Percentiles rank a stretch among this genome's conserved stretches.
Conservation (phyloP, 1,284 basidiomycete species). For the Ustilago esculenta region DNA sequence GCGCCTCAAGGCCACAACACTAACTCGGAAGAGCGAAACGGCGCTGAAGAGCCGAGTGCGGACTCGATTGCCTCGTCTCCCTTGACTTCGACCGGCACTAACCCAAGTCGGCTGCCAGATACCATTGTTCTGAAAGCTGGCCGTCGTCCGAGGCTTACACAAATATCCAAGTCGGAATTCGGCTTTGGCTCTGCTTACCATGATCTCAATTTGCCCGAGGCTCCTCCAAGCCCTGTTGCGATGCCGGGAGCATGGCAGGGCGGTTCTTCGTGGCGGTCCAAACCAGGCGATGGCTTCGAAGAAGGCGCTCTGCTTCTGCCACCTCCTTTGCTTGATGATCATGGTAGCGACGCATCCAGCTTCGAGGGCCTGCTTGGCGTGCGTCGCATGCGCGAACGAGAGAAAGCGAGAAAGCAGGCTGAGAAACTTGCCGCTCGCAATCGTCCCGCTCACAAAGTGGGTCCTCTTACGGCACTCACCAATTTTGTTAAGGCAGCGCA, state of each 20-base stretch:
- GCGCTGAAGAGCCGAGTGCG: neutral
- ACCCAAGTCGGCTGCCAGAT: conserved; percentile 6
- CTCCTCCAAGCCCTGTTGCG: conserved; percentile 59
- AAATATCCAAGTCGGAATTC: conserved; percentile 30
- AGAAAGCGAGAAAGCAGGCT: conserved; percentile 49
- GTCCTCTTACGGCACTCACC: conserved; percentile 56
- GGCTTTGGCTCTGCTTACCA: conserved; percentile 48
- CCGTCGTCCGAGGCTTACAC: conserved; percentile 12
- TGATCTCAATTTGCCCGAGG: conserved; percentile 37
- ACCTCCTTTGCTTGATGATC: conserved; percentile 61
- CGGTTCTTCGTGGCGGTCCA: conserved; percentile 44
- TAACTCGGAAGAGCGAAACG: neutral
- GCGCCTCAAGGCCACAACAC: neutral
- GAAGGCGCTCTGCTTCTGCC: conserved; percentile 61
- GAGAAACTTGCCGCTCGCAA: conserved; percentile 58
- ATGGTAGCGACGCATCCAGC: conserved; percentile 50
- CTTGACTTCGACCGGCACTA: neutral
- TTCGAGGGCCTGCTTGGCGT: conserved; percentile 59
- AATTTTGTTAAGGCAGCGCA: conserved; percentile 65
- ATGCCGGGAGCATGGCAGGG: conserved; percentile 65
- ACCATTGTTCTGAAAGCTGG: conserved; percentile 35
- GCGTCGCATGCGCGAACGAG: conserved; percentile 57
- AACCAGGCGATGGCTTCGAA: conserved; percentile 46
- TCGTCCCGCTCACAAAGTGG: conserved; percentile 61
- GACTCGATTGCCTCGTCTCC: neutral